A percentile compares a stretch with the other conserved stretches of the same genome.
Evolutionary conservation across 2,329 filamentous ascomycete species (phyloP).

Genomic region (Alternaria sp.): DNA sequence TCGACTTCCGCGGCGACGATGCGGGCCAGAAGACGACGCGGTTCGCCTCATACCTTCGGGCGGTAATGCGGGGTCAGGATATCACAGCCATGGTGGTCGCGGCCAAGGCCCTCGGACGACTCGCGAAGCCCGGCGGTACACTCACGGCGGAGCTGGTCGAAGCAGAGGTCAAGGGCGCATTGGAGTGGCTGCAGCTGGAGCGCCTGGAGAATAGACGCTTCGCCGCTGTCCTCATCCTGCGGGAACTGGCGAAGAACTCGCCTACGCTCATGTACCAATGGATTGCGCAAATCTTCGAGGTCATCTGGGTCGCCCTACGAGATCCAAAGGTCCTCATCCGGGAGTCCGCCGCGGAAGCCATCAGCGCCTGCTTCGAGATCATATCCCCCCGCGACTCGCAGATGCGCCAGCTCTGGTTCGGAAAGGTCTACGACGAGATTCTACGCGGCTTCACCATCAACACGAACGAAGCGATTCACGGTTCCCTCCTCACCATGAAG

Average conservation of each 20-base stretch:
- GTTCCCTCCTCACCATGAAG: slow-evolving; percentile 90
- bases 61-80: slow-evolving; percentile 88
- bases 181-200: slow-evolving; percentile 97
- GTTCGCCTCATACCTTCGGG: slow-evolving; percentile 89
- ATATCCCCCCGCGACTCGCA: slow-evolving; percentile 90
- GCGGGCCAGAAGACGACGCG: slow-evolving; percentile 91
- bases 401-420: slow-evolving; percentile 87
- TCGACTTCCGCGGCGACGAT: slow-evolving; percentile 96
- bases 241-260: slow-evolving; percentile 89
- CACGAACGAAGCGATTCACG: slow-evolving; percentile 88
- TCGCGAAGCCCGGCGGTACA: slow-evolving; percentile 91
- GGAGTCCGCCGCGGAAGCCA: slow-evolving; percentile 88
- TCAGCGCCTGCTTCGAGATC: slow-evolving; percentile 94
- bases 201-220: slow-evolving; percentile 92
- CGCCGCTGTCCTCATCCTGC: slow-evolving; percentile 86
- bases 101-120: slow-evolving; percentile 84
- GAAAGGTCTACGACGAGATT: slow-evolving; percentile 87
- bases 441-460: slow-evolving; percentile 76
- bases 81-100: slow-evolving; percentile 89
- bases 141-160: slow-evolving; percentile 95
- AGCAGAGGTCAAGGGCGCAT: slow-evolving; percentile 91
- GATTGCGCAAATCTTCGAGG: slow-evolving; percentile 92
- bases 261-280: slow-evolving; percentile 96
- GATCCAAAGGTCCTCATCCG: slow-evolving; percentile 91
- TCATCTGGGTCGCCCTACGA: slow-evolving; percentile 92